Base-by-base conservation (phyloP, 2,329 filamentous ascomycete genomes). In the Paecilomyces sp. region DNA sequence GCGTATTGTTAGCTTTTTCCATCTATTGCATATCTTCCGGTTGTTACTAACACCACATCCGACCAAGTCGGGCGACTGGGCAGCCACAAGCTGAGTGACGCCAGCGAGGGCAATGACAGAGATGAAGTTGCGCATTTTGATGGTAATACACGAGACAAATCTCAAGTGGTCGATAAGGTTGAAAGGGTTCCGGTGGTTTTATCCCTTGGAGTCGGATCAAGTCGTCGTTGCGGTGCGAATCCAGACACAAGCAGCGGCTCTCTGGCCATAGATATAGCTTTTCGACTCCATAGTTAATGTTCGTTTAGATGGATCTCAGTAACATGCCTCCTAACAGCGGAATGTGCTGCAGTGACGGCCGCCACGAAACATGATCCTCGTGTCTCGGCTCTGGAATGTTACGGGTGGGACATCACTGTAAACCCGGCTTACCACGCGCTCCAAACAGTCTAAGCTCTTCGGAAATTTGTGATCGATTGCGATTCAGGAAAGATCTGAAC, bases 61-160 rank as follows among this genome's bases (percentile, higher is more conserved):
- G 13, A 47, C 7, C 41, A 47, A 47, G 41, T 22, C n/a, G n/a
- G 41, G 6, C n/a, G 41, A 47, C 22, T 54, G 52, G 12, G 52
- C 52, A 22, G 52, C 52, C 24, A 15, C 52, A 31, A 54, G 11
- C 52, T 54, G 52, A 54, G 52, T 24, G 22, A 22, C 52, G 25
- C 24, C 52, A 18, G 52, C 52, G 6, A 54, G 4, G 22, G 52
- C 52, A 31, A 54, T n/a, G 52, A 28, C 30, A 31, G 52, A 54
- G 58, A 58, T 28, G 52, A 54, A 54, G 52, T 30, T 54, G 24
- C 52, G 52, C 52, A 54, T 54, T 11, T 54, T 31, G 52, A 54
- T 28, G n/a, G 13, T 47, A 47, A 47, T 47, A 22, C 8, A 11
- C 41, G 41, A 18, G 41, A 9, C 18, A n/a, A 8, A 15, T 18